phyloP scores from a whole-genome alignment of 106 monocot genomes.

The Dendrobium chrysotoxum region DNA sequence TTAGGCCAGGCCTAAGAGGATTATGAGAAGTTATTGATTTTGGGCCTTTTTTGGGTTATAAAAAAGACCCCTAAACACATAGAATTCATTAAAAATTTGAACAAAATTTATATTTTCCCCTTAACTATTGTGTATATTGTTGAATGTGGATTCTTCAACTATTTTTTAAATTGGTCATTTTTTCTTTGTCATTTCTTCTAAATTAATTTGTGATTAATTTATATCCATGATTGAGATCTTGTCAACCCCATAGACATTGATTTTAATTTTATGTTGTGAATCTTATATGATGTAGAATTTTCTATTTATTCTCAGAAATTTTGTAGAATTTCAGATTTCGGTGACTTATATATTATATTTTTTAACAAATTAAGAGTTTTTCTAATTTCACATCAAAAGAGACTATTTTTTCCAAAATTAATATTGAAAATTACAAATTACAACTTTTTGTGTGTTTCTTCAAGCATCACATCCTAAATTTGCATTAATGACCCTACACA shows the following conservation, averaged over 20 bases:
- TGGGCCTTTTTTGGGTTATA: background rate
- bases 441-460: background rate
- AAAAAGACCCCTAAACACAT: background rate
- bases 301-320: background rate
- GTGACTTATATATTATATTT: background rate
- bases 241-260: background rate
- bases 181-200: background rate
- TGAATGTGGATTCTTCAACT: background rate
- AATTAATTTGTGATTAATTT: background rate
- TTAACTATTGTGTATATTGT: background rate
- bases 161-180: background rate
- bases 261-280: background rate
- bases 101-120: background rate
- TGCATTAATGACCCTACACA: background rate
- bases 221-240: background rate
- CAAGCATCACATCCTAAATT: background rate
- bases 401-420: background rate
- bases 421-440: background rate
- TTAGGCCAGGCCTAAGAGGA: background rate
- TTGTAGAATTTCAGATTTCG: background rate
- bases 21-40: background rate
- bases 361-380: background rate
- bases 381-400: background rate
- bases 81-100: background rate
- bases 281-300: too few relatives aligned